Conservation (phyloP, 2,329 filamentous ascomycete species). For the Conoideocrella luteorostrata region DNA sequence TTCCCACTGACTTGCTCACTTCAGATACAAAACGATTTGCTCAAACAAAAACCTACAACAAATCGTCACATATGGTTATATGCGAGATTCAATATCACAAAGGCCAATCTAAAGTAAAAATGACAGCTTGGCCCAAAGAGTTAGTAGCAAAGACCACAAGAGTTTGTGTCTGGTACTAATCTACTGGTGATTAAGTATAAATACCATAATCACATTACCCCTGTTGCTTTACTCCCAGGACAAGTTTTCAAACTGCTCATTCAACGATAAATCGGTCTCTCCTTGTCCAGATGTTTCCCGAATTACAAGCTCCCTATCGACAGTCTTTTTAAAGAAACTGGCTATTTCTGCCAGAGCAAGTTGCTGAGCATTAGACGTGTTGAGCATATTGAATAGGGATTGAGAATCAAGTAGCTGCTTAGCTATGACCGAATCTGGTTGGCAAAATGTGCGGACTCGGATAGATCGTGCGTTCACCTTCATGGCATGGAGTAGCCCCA, state of each 20-base stretch:
- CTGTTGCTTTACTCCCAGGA: neutral
- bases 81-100: too few species aligned
- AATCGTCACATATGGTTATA: too few species aligned
- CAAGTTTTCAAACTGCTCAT: neutral
- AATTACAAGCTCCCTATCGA: slow-evolving; percentile 34
- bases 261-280: neutral
- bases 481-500: slow-evolving; percentile 45
- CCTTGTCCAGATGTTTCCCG: neutral
- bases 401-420: slow-evolving; percentile 52
- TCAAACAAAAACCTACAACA: too few species aligned
- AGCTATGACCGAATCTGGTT: slow-evolving; percentile 51
- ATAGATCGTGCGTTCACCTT: slow-evolving; percentile 46
- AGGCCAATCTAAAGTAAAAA: too few species aligned
- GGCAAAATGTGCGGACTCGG: slow-evolving; percentile 49
- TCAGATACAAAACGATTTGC: too few species aligned
- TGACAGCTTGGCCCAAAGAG: too few species aligned
- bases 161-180: too few species aligned
- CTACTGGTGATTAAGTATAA: neutral
- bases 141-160: too few species aligned
- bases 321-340: slow-evolving; percentile 47
- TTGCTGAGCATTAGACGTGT: slow-evolving; percentile 36
- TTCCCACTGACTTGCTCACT: too few species aligned
- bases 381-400: slow-evolving; percentile 43
- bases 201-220: neutral
- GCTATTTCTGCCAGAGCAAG: slow-evolving; percentile 42